Conservation (phyloP, 768 basidiomycete species). For the Lactarius deliciosus region DNA sequence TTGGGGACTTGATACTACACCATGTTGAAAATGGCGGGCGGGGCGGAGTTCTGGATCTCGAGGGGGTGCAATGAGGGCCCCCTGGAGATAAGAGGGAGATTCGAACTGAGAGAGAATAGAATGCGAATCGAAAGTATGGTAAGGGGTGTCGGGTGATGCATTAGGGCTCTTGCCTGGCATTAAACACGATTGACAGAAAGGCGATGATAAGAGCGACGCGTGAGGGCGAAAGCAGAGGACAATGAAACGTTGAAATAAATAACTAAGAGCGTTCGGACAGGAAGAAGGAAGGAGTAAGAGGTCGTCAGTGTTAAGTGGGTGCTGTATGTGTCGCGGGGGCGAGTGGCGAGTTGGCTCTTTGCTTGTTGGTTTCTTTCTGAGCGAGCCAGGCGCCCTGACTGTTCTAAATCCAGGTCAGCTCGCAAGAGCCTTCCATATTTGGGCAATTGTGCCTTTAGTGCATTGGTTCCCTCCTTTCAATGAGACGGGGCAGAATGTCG, state of each 20-base stretch:
- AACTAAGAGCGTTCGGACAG: neutral
- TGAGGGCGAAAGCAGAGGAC: neutral
- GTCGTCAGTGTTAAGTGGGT: neutral
- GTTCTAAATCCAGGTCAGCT: neutral
- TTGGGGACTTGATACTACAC: neutral
- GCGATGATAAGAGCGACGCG: neutral
- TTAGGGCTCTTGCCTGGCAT: conserved; percentile 26
- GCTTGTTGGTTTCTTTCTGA: neutral
- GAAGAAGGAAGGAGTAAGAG: neutral
- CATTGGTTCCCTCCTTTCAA: neutral
- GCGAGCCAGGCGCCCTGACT: neutral
- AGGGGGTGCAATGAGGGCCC: neutral
- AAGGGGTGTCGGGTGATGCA: conserved; percentile 23
- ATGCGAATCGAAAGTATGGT: conserved; percentile 18
- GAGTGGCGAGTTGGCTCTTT: neutral
- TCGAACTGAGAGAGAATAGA: conserved; percentile 27
- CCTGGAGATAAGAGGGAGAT: neutral
- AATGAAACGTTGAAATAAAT: conserved; percentile 19
- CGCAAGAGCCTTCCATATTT: conserved; percentile 12
- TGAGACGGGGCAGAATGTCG: neutral
- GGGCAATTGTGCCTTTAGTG: neutral
- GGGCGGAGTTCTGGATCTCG: conserved; percentile 1
- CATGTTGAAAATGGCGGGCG: conserved; percentile 3
- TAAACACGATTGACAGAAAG: conserved; percentile 21
- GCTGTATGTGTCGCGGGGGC: conserved; percentile 1